phyloP scores from a whole-genome alignment of 78 protist genomes.

The Dictyostelium intermedium region DNA sequence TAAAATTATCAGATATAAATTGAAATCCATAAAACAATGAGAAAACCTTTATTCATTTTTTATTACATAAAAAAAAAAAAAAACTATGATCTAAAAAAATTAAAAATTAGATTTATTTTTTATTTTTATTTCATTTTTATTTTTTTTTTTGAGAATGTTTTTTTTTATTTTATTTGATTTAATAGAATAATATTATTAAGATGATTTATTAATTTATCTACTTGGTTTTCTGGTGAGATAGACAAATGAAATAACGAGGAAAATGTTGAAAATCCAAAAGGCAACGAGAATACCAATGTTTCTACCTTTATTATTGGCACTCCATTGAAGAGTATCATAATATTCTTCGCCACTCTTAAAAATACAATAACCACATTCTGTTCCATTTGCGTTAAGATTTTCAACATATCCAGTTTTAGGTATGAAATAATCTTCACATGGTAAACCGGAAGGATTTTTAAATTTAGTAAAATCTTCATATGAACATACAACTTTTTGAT shows the following conservation, averaged over 20 bases:
- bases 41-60: too few relatives aligned
- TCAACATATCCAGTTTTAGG: slow-evolving; percentile 21
- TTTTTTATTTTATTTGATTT: not conserved
- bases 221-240: slow-evolving; percentile 62
- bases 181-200: not conserved
- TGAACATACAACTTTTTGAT: not conserved
- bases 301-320: slow-evolving; percentile 28
- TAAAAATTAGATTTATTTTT: too few relatives aligned
- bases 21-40: too few relatives aligned
- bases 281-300: slow-evolving; percentile 53
- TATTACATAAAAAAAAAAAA: too few relatives aligned
- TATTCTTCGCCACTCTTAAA: slow-evolving; percentile 39
- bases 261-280: slow-evolving; percentile 34
- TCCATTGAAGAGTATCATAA: slow-evolving; percentile 33
- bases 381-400: not conserved
- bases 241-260: slow-evolving; percentile 17
- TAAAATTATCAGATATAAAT: too few relatives aligned
- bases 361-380: slow-evolving; percentile 63
- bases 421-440: slow-evolving; percentile 23
- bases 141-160: not conserved
- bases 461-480: slow-evolving; percentile 24
- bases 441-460: not conserved
- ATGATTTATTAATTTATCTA: slow-evolving; percentile 18
- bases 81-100: too few relatives aligned
- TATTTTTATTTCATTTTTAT: too few relatives aligned